Conservation (phyloP, 2,329 filamentous ascomycete species). For the Metarhizium anisopliae region DNA sequence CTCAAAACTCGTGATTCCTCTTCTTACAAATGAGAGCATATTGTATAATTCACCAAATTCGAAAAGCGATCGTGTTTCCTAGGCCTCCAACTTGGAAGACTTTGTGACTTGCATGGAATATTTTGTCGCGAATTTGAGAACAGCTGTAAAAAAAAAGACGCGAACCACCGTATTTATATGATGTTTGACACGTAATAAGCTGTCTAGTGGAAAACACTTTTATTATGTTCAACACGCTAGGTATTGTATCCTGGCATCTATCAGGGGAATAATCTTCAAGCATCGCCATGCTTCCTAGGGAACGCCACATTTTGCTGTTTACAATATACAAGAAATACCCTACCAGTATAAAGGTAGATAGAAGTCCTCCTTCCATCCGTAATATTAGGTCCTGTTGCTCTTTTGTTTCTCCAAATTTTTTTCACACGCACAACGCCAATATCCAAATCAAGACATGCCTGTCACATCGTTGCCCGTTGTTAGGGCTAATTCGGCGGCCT, state of each 20-base stretch:
- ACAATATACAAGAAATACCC: not conserved
- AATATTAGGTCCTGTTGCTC: not conserved
- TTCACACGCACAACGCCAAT: not conserved
- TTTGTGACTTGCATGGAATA: too few relatives aligned
- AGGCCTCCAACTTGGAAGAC: not conserved
- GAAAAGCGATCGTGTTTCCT: not conserved
- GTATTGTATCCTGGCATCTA: not conserved
- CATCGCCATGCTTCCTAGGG: not conserved
- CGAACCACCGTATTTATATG: not conserved
- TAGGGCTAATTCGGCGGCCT: constrained; percentile 13
- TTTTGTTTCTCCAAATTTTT: not conserved
- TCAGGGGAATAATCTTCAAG: not conserved
- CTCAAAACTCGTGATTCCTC: too few relatives aligned
- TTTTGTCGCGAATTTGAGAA: too few relatives aligned
- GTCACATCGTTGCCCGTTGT: not conserved
- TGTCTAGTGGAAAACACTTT: not conserved
- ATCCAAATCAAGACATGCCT: not conserved
- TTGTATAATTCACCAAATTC: not conserved
- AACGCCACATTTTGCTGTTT: not conserved
- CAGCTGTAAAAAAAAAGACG: too few relatives aligned
- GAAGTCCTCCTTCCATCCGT: not conserved
- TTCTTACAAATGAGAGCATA: not conserved
- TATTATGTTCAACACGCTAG: not conserved
- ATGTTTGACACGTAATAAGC: not conserved
- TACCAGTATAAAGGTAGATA: too few relatives aligned